Evolutionary conservation across 2,329 filamentous ascomycete genomes (phyloP).

Genomic region (Paecilomyces sp.): DNA sequence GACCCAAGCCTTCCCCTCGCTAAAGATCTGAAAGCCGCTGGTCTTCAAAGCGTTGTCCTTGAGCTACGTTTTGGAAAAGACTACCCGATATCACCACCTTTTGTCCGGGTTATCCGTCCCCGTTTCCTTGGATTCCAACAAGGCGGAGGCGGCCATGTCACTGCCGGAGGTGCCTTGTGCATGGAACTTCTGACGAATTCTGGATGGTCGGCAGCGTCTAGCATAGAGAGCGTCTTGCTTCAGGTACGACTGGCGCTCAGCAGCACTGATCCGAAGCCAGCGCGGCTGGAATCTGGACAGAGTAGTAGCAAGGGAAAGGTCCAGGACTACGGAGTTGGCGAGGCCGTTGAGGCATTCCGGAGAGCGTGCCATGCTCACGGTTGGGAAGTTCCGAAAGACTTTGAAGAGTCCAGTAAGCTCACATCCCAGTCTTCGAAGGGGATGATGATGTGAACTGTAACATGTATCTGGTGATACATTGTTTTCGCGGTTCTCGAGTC

Average conservation of each 20-base stretch:
- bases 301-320: background rate
- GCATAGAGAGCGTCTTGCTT: slow-evolving; percentile 71
- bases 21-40: slow-evolving; percentile 60
- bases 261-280: slow-evolving; percentile 61
- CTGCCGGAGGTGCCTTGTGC: slow-evolving; percentile 72
- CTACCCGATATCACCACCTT: slow-evolving; percentile 74
- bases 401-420: slow-evolving; percentile 32
- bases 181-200: slow-evolving; percentile 79
- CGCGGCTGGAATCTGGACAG: slow-evolving; percentile 49
- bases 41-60: slow-evolving; percentile 62
- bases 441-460: background rate
- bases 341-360: slow-evolving; percentile 67
- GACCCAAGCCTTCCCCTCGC: slow-evolving; percentile 61
- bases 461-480: background rate
- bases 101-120: slow-evolving; percentile 74
- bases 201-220: slow-evolving; percentile 69
- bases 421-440: background rate
- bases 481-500: background rate
- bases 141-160: slow-evolving; percentile 82
- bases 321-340: slow-evolving; percentile 57
- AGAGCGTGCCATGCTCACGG: slow-evolving; percentile 63
- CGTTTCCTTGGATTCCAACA: slow-evolving; percentile 64
- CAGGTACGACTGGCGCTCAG: slow-evolving; percentile 73
- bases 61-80: slow-evolving; percentile 74
- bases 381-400: slow-evolving; percentile 63